Evolutionary conservation across 306 rosid genomes (phyloP), one percentile per base, ranked within the genome.

Genomic region (Potentilla sterilis): DNA sequence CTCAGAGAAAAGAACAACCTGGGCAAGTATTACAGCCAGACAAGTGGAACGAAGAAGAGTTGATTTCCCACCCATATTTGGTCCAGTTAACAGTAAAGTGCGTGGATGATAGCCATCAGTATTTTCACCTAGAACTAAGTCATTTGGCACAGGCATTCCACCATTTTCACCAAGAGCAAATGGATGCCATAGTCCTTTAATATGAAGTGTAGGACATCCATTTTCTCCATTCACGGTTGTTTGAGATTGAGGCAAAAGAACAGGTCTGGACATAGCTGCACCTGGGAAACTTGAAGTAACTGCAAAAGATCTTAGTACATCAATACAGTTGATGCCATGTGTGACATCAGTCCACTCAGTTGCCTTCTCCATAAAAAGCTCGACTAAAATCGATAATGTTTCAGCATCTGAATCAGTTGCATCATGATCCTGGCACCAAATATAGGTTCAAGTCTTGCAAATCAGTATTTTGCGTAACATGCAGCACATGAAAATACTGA

Each of bases 41-140:
- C 98, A 94, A 14, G 98, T 88, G 67, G 96, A 88, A 73, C 98
- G 98, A 74, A 94, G 72, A 80, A 94, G 96, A 32, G 98, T 94
- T 69, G 98, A 94, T 81, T 94, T 94, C 58, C 98, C 97, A 67
- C 98, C 98, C 98, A 94, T 94, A 84, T 94, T 94, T 47, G 98
- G 98, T 70, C 98, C 98, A 16, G 98, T 94, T 70, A 94, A 83
- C 61, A 94, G 87, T 78, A 94, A 83, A 12, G 97, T 88, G 70
- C 83, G 89, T 54, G 96, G 91, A 85, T 85, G 80, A 80, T 71
- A 65, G 72, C 73, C 86, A 68, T 80, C 87, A 74, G 71, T 74
- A 84, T 84, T 85, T 71, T 86, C 87, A 70, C 98, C 98, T 75
- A 94, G 96, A 80, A 78, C 69, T n/a, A 94, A 64, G 79, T 94